phyloP scores from a whole-genome alignment of 2,329 filamentous ascomycete species.

The Cladosporium sp. region DNA sequence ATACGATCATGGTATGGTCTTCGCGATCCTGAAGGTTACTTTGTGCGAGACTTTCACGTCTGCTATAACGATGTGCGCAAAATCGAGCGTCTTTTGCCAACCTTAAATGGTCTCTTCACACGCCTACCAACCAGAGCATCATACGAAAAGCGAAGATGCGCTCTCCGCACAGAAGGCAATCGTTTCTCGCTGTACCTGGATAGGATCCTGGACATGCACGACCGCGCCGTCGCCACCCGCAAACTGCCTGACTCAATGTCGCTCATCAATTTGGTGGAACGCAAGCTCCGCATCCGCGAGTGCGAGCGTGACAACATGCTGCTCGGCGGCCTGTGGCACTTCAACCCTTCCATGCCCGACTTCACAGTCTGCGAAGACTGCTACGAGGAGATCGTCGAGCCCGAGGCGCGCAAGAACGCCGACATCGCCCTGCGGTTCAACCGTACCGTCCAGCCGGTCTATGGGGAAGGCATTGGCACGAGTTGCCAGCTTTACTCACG shows the following conservation, averaged over 20 bases:
- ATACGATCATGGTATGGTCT: slow-evolving; percentile 74
- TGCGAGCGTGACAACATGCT: slow-evolving; percentile 66
- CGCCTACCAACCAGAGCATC: slow-evolving; percentile 48
- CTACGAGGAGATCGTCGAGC: slow-evolving; percentile 76
- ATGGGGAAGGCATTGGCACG: slow-evolving; percentile 48
- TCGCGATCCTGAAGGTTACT: slow-evolving; percentile 65
- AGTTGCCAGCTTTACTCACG: slow-evolving; percentile 79
- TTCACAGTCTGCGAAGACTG: slow-evolving; percentile 84
- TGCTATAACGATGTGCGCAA: slow-evolving; percentile 73
- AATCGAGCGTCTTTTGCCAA: slow-evolving; percentile 72
- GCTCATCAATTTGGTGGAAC: slow-evolving; percentile 64
- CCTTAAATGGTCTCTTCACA: slow-evolving; percentile 66
- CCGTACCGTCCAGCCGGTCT: slow-evolving; percentile 58
- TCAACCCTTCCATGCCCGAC: slow-evolving; percentile 67
- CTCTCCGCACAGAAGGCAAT: slow-evolving; percentile 63
- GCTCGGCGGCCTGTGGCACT: slow-evolving; percentile 70
- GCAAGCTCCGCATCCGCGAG: slow-evolving; percentile 58
- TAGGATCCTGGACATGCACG: slow-evolving; percentile 55
- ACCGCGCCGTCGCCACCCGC: slow-evolving; percentile 39
- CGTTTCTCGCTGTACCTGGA: slow-evolving; percentile 60
- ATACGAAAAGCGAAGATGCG: slow-evolving; percentile 60
- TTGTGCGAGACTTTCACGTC: slow-evolving; percentile 70
- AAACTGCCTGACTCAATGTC: slow-evolving; percentile 56
- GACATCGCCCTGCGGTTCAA: slow-evolving; percentile 67
- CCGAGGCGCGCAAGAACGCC: slow-evolving; percentile 56